Conservation (phyloP, 2,329 filamentous ascomycete species). For the Phaeosphaeria sp. region DNA sequence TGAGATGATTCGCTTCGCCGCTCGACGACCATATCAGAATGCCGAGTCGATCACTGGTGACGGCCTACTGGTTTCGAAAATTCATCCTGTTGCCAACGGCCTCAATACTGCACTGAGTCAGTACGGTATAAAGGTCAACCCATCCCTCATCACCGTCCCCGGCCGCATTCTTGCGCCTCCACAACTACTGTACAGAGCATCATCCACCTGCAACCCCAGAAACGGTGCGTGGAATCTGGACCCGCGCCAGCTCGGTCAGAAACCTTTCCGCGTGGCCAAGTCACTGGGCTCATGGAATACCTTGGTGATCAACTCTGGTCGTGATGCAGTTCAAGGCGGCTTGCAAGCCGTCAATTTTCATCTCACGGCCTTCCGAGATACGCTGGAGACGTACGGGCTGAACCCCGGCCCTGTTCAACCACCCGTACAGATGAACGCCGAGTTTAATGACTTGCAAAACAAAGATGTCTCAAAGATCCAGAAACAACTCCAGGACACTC, state of each 20-base stretch:
- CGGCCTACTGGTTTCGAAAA: constrained; percentile 34
- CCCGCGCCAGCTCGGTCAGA: constrained; percentile 19
- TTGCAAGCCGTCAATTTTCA: constrained; percentile 5
- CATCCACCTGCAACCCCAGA: constrained; percentile 41
- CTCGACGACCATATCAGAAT: constrained; percentile 36
- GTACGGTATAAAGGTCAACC: constrained; percentile 70
- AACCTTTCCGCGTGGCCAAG: constrained; percentile 33
- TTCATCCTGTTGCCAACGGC: constrained; percentile 26
- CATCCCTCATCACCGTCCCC: constrained; percentile 71
- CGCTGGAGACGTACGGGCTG: constrained; percentile 32
- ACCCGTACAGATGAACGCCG: constrained; percentile 16
- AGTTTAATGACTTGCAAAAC: constrained; percentile 21
- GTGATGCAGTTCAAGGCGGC: constrained; percentile 27
- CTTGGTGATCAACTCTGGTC: constrained; percentile 37
- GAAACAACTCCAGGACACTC: constrained; percentile 63
- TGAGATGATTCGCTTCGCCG: constrained; percentile 42
- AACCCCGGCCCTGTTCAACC: constrained; percentile 19
- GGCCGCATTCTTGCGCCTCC: constrained; percentile 73
- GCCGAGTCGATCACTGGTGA: constrained; percentile 36
- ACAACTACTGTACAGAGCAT: constrained; percentile 61
- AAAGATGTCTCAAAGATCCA: constrained; percentile 56
- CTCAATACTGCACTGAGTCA: constrained; percentile 35
- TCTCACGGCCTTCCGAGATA: constrained; percentile 22
- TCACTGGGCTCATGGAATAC: constrained; percentile 33
- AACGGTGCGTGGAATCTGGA: constrained; percentile 76